Base-by-base conservation (phyloP, 169 alveolate genomes). In the Cyclospora cayetanensis region DNA sequence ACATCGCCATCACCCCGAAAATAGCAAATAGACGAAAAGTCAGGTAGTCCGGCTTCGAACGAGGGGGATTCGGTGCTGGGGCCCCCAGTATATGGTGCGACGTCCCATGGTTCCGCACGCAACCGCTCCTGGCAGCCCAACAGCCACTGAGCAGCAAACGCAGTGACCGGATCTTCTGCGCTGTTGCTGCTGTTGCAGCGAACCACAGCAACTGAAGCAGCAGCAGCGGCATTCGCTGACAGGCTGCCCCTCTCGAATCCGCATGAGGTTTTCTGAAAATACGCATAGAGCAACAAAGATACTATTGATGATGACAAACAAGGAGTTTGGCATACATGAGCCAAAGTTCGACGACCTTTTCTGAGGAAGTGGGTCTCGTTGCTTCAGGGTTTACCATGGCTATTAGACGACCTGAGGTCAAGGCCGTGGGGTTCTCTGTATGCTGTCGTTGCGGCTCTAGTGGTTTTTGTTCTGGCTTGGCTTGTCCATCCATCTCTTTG, bases 131-230 rank as follows among this genome's bases (percentile, higher is more conserved):
- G 74, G 63, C 89, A 79, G 70, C 74, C 89, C 15, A n/a, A 72
- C 52, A 79, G 89, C 89, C 89, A 79, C 70, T 79, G 74, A 31
- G 89, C 89, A 50, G 89, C 89, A 31, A 79, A 79, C 46, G 72
- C 89, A 46, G 20, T 53, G 50, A 79, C 52, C 50, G 72, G 53
- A 31, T 55, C 89, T n/a, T 60, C 82, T 34, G 82, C 82, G 22
- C 82, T 60, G 22, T 29, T 20, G 65, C 39, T 46, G 66, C 89
- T 79, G 89, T 52, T 77, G 70, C 87, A 50, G 89, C 74, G 89
- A 20, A 60, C 72, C 43, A 72, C 89, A 27, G 89, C 89, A 9
- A 79, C 52, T n/a, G 89, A 68, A 12, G 89, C 89, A 79, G 89
- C 89, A 79, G 89, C 89, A 79, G 89, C 85, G 15, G 39, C 72